Conservation (phyloP, 768 basidiomycete genomes). For the Termitomyces sp. region DNA sequence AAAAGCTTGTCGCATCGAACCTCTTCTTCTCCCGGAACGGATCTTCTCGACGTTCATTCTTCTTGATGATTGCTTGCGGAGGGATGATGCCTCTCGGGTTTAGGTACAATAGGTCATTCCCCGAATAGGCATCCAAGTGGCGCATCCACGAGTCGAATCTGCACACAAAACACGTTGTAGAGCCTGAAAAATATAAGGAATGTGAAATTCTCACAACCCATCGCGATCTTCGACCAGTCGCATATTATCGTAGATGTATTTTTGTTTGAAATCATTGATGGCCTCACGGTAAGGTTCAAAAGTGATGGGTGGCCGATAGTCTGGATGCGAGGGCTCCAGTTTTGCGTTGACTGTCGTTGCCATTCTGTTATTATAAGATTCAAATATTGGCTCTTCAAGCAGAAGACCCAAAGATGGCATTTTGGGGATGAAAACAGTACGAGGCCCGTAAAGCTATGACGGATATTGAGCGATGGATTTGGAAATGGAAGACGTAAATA, state of each 20-base stretch:
- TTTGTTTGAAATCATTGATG: conserved; percentile 81
- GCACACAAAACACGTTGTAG: conserved; percentile 21
- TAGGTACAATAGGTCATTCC: conserved; percentile 72
- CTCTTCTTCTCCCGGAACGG: conserved; percentile 65
- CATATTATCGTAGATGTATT: conserved; percentile 84
- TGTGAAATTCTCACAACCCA: conserved; percentile 51
- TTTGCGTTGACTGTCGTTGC: conserved; percentile 40
- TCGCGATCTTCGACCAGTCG: conserved; percentile 73
- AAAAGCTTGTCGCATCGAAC: conserved; percentile 60
- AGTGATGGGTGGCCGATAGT: conserved; percentile 68
- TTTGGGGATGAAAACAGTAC: conserved; percentile 81
- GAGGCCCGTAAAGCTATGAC: conserved; percentile 67
- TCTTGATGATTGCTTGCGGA: conserved; percentile 57
- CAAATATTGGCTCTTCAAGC: conserved; percentile 81
- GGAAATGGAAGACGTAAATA: not conserved
- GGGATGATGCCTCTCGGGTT: conserved; percentile 79
- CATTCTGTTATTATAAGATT: conserved; percentile 66
- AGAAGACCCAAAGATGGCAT: conserved; percentile 93
- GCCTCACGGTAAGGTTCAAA: conserved; percentile 60
- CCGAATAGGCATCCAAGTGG: conserved; percentile 67
- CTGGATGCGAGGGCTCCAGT: conserved; percentile 44
- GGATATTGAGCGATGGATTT: not conserved
- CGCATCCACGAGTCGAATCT: conserved; percentile 88
- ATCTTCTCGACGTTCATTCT: conserved; percentile 46
- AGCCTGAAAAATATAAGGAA: not conserved